Evolutionary conservation across 1,139 yeast species (phyloP), one percentile per base, ranked within the genome.

Genomic region (Hyphopichia burtonii): DNA sequence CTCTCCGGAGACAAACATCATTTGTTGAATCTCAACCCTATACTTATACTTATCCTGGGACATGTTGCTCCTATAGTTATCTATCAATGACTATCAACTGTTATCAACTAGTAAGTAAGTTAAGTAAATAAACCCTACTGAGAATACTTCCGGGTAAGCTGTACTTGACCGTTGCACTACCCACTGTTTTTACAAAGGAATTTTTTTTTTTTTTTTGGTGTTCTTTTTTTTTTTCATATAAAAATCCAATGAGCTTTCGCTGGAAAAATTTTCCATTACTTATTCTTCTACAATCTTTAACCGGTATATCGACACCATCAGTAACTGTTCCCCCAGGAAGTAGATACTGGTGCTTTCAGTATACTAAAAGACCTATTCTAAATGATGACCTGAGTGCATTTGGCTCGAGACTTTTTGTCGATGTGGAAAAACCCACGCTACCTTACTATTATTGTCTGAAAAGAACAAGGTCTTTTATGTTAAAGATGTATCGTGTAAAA

Each of bases 1-100:
- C 63, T 93, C 98, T 2, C 99, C 99, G 46, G 86, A 79, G 45
- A 93, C 99, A 70, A 94, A 93, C 99, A 93, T 93, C 99, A 93
- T 94, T 69, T 90, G 96, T 61, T 88, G 96, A 55, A 89, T 88
- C 63, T 89, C 96, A 38, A 85, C 78, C 44, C 95, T 71, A 60
- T 88, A 89, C 58, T 83, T 81, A 66, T 86, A 83, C 58, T 85
- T 83, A 39, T 65, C 68, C 15, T 39, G 46, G 18, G 40, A 39
- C 22, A 46, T 38, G 45, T 41, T 47, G 4, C 18, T 25, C 15
- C 6, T 23, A 33, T 22, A 22, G 23, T 22, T 7, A 9, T 22
- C 23, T 22, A 22, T 22, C 23, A 22, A 22, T 22, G 9, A 22
- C 8, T 22, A 9, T 22, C 23, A 22, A 22, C 9, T 6, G 9